Evolutionary conservation across 768 basidiomycete genomes (phyloP), one percentile per base, ranked within the genome.

Genomic region (Lactifluus piperatus): DNA sequence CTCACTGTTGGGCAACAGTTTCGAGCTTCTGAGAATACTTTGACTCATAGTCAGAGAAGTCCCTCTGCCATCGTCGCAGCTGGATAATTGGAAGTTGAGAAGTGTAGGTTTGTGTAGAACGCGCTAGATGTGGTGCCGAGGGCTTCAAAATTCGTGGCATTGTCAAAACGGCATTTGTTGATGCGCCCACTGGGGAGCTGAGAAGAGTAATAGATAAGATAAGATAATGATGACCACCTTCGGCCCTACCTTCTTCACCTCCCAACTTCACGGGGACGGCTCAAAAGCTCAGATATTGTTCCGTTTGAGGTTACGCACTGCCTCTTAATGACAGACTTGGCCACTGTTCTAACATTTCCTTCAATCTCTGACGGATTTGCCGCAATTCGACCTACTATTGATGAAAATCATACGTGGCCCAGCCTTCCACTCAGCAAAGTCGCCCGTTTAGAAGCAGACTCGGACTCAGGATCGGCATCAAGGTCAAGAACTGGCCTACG

Each of bases 1-100:
- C 81, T 77, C 75, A 91, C 89, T 83, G 76, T 68, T 80, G 72
- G 43, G 88, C 84, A 65, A 75, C 79, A 65, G 77, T 74, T 46
- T 76, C 79, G 37, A 94, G 71, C 68, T 87, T 88, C 58, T 85
- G 80, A 14, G 82, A 79, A 68, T 94, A 93, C 67, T 81, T 85
- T 30, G 73, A 67, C 61, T 75, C 71, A 55, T 77, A 75, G 56
- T 71, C 66, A n/a, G 61, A 6, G 30, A 61, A 2, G 5, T 7
- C 24, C 30, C 60, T 56, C 32, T 27, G 27, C 50, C 60, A 52
- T 52, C 1, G 36, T 14, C 43, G 47, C 16, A 24, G 48, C 20
- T 55, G 32, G n/a, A 26, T 2, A 34, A 13, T 32, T 36, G 22
- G 18, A 43, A 13, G 5, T 26, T 14, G 37, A 27, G 2, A 16